Evolutionary conservation across 306 rosid species (phyloP), one percentile per base, ranked within the genome.

Genomic region (Cercis canadensis): DNA sequence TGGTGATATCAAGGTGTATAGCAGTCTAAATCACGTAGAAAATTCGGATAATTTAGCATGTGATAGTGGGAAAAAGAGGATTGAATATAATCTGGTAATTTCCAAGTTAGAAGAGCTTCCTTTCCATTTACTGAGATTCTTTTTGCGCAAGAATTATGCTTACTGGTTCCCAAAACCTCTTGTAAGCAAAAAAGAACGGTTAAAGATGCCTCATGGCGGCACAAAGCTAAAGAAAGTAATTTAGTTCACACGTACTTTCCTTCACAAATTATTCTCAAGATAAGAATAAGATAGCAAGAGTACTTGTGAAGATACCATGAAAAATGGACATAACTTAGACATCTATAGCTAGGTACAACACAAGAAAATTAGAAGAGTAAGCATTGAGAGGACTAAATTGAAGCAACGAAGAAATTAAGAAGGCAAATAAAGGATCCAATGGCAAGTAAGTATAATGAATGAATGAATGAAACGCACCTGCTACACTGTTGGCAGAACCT

Each of bases 401-500:
- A 16, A 17, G 10, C 7, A 5, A 8, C 43, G 3, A 37, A 37
- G 43, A 34, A 34, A 34, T 34, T 7, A 3, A 7, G 7, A 34
- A 7, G 39, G 7, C 39, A 7, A n/a, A n/a, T n/a, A 34, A 34
- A 34, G 4, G 5, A 34, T 34, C 7, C 39, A 4, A 34, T 3
- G 39, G 39, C 39, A n/a, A n/a, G n/a, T n/a, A 34, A 34, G 39
- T 34, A 34, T 36, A 6, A 11, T 52, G 12, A 39, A 13, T 41
- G 37, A 36, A 24, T 33, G 17, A 65, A 6, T 32, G 17, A 24
- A 24, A 19, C 31, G 32, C 56, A 95, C 99, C 99, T 94, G 90
- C 99, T 94, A 74, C 99, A 94, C 76, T 94, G 99, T 75, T 94
- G 99, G 86, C 97, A 94, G 81, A 94, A 94, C 75, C 99, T 82